Conservation (phyloP, 2,329 filamentous ascomycete species). For the Dactylella cylindrospora region DNA sequence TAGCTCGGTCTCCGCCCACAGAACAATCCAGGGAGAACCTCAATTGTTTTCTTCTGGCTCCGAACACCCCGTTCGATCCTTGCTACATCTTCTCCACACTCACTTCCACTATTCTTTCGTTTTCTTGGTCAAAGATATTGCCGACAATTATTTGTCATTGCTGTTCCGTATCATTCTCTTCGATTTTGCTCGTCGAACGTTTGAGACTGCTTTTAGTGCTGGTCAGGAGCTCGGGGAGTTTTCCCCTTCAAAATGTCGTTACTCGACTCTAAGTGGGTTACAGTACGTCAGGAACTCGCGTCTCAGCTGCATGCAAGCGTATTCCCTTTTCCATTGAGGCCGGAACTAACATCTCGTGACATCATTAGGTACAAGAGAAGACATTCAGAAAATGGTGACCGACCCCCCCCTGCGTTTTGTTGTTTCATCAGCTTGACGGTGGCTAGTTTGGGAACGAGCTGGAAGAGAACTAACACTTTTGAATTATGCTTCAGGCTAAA, state of each 20-base stretch:
- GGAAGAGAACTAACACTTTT: background rate
- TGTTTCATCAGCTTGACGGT: conserved; percentile 8
- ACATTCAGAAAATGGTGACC: conserved; percentile 95
- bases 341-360: conserved; percentile 65
- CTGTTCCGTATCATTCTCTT: background rate
- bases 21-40: too few relatives aligned
- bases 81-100: too few relatives aligned
- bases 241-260: conserved; percentile 29
- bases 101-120: too few relatives aligned
- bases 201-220: too few relatives aligned
- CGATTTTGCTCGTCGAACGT: background rate
- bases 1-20: too few relatives aligned
- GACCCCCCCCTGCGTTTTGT: conserved; percentile 2
- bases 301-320: conserved; percentile 8
- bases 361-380: conserved; percentile 77
- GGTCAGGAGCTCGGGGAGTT: too few relatives aligned
- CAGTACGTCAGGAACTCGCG: conserved; percentile 29
- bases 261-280: conserved; percentile 32
- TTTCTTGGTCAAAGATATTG: too few relatives aligned
- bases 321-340: conserved; percentile 4
- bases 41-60: too few relatives aligned
- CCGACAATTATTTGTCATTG: background rate
- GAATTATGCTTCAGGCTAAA: conserved; percentile 69
- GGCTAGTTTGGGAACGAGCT: conserved; percentile 19
- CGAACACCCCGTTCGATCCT: too few relatives aligned